These are phyloP conservation scores for Echria macrotheca DNA, from an alignment of 495 filamentous ascomycete genomes.

Conservation along the genomic window DNA sequence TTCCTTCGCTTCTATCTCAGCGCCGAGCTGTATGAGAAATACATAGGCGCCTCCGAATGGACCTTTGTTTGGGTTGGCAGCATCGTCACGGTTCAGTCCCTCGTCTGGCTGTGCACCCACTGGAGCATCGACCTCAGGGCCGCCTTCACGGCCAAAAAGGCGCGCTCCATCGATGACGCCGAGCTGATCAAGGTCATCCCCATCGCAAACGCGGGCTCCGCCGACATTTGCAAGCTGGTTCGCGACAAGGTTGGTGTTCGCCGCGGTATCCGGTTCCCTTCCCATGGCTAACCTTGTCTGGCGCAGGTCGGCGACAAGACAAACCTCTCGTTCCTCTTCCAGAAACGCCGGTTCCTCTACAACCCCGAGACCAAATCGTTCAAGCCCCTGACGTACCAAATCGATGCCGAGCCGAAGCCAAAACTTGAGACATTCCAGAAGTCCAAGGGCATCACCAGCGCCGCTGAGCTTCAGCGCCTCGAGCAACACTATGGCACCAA, in stretches of 20 bases:
- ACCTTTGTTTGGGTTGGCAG: constrained; percentile 88
- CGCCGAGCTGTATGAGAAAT: constrained; percentile 74
- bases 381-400: constrained; percentile 72
- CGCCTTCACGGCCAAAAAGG: constrained; percentile 71
- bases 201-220: constrained; percentile 76
- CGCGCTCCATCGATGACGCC: constrained; percentile 69
- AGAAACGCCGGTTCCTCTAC: constrained; percentile 95
- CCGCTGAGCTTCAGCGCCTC: constrained; percentile 67
- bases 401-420: constrained; percentile 80
- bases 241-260: constrained; percentile 57
- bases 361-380: constrained; percentile 63
- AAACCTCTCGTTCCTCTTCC: constrained; percentile 88
- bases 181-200: constrained; percentile 90
- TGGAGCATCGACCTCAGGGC: constrained; percentile 89
- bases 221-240: constrained; percentile 79
- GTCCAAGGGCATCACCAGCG: constrained; percentile 63
- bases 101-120: constrained; percentile 92
- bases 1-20: constrained; percentile 85
- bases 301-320: constrained; percentile 59
- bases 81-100: constrained; percentile 80
- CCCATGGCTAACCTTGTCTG: constrained; percentile 6
- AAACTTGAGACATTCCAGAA: constrained; percentile 70
- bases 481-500: constrained; percentile 94
- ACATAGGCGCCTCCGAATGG: constrained; percentile 89
- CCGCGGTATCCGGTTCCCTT: background rate